These are phyloP conservation scores for Metschnikowia picachoensis DNA, from an alignment of 805 yeast species.

Conservation along the genomic window DNA sequence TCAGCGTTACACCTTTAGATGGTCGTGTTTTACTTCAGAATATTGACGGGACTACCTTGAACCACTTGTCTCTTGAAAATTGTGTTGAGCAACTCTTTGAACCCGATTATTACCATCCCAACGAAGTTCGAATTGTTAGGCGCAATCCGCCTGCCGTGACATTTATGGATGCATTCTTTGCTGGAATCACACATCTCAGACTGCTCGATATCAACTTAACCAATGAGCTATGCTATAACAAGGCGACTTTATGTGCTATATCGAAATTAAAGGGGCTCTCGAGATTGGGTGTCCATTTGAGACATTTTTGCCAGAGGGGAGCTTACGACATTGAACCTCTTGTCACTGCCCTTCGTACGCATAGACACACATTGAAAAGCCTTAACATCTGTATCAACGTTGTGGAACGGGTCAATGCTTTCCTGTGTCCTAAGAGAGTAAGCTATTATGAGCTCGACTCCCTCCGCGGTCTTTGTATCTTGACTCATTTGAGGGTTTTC, in stretches of 20 bases:
- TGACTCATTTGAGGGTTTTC: conserved; percentile 6
- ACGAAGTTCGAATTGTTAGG: conserved; percentile 5
- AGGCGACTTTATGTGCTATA: conserved; percentile 6
- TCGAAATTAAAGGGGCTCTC: conserved; percentile 3
- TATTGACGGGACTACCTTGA: conserved; percentile 3
- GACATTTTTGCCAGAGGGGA: conserved; percentile 5
- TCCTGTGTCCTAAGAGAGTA: conserved; percentile 10
- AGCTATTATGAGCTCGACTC: conserved; percentile 7
- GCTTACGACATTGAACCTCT: conserved; percentile 11
- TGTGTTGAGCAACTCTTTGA: conserved; percentile 11
- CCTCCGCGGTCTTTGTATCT: conserved; percentile 6
- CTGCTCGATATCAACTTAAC: conserved; percentile 13
- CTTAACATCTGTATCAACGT: conserved; percentile 14
- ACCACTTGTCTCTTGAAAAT: conserved; percentile 11
- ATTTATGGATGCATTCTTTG: conserved; percentile 11
- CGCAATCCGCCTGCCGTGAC: conserved; percentile 13
- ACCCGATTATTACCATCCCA: not conserved
- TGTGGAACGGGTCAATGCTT: conserved; percentile 3
- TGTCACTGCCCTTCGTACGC: conserved; percentile 10
- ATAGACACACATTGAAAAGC: conserved; percentile 8
- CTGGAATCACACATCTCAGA: conserved; percentile 1
- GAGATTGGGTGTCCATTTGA: conserved; percentile 11
- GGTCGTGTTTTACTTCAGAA: conserved; percentile 8
- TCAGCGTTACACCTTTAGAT: conserved; percentile 10
- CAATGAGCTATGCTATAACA: conserved; percentile 14